Evolutionary conservation across 208 protist species (phyloP).

Genomic region (Acanthamoeba lenticulata): DNA sequence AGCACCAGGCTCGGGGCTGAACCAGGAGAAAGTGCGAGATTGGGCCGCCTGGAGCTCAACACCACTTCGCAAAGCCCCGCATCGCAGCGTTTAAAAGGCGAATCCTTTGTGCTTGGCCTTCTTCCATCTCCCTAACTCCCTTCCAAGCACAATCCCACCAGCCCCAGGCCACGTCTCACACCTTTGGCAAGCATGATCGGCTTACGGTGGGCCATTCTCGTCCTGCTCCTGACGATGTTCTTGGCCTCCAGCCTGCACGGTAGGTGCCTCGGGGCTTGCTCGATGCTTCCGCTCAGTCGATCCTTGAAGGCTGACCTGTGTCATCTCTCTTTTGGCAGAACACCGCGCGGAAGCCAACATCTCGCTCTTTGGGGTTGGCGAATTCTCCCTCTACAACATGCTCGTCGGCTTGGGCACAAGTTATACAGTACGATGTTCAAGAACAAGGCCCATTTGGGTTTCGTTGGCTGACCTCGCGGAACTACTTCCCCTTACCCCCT

Average conservation of each 20-base stretch:
- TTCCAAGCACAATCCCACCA: too few species aligned
- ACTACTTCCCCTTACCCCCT: neutral
- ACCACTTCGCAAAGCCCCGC: too few species aligned
- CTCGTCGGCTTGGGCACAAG: neutral
- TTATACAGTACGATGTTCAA: neutral
- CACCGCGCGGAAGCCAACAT: neutral
- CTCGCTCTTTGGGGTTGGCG: neutral
- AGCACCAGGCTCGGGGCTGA: too few species aligned
- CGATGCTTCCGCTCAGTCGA: neutral
- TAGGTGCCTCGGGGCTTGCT: neutral
- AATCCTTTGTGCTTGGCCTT: too few species aligned
- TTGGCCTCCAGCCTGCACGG: neutral
- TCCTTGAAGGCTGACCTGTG: neutral
- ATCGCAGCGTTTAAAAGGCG: too few species aligned
- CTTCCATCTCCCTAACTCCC: too few species aligned
- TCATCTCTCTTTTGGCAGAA: neutral
- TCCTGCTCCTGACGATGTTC: neutral
- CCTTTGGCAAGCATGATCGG: neutral
- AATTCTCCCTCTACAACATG: neutral
- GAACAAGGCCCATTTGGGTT: neutral
- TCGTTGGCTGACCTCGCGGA: too few species aligned
- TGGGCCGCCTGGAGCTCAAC: too few species aligned
- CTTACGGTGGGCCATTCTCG: neutral
- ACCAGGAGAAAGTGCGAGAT: too few species aligned
- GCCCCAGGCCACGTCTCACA: too few species aligned